Evolutionary conservation across 2,329 filamentous ascomycete species (phyloP), one percentile per base, ranked within the genome.

Genomic region (Plenodomus biglobosus): DNA sequence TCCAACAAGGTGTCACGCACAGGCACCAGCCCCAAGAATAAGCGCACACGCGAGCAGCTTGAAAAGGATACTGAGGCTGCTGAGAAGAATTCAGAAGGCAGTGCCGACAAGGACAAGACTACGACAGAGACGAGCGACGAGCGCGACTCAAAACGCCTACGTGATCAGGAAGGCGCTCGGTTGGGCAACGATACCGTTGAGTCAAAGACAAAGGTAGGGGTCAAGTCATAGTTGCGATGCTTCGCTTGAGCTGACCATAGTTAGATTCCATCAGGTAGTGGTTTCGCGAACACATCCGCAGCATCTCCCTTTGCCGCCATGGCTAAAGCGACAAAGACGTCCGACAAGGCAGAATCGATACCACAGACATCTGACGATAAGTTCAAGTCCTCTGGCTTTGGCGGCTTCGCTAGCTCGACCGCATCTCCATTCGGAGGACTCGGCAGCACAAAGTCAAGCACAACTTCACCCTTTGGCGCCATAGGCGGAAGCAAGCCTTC

Each of bases 361-460:
- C 65, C 69, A 13, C 69, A 75, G 48, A 74, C 75, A 5, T 74
- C 75, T 4, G 53, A 72, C 3, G 70, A 70, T 36, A 75, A 76
- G 6, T 88, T 88, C 64, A 75, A 76, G 37, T 63, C 72, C 2
- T 78, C 76, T 32, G 75, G 69, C 16, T 78, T 79, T 46, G 68
- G 75, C 41, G 69, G 71, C 3, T 70, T 78, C 34, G 65, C 75
- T 16, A 64, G 52, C 17, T 71, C 75, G 7, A 56, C 22, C 17
- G 45, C 65, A 8, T 76, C 73, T 38, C 69, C 73, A 4, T 71
- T 73, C 46, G 66, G 66, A 42, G 61, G 59, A 8, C 44, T 64
- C 16, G 55, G 52, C 35, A 42, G 39, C 16, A 42, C 56, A 16
- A 53, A 52, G 21, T 37, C 59, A 10, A 51, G 38, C n/a, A 43